Conservation (phyloP, 352 stramenopile species). For the Pythium dissimile region DNA sequence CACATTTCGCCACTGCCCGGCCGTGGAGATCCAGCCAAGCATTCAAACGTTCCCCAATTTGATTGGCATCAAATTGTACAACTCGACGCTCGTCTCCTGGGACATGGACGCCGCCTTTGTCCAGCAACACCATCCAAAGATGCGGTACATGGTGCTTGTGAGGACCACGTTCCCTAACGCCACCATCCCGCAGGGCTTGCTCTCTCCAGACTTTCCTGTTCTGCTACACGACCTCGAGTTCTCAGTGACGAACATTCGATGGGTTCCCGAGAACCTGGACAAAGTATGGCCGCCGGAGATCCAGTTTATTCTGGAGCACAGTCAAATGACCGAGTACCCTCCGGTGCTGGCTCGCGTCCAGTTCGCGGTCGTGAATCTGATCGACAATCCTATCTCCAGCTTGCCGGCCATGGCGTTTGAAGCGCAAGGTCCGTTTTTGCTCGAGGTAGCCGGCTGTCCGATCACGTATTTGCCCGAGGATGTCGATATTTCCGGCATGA, state of each 20-base stretch:
- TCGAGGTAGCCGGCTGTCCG: not conserved
- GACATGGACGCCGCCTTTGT: slow-evolving; percentile 19
- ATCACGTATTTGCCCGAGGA: not conserved
- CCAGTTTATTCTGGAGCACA: slow-evolving; percentile 12
- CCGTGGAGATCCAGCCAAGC: slow-evolving; percentile 24
- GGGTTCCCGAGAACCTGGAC: slow-evolving; percentile 31
- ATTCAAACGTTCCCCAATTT: slow-evolving; percentile 26
- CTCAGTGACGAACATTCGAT: slow-evolving; percentile 31
- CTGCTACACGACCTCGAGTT: slow-evolving; percentile 37
- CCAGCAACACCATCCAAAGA: slow-evolving; percentile 17
- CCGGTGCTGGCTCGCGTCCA: not conserved
- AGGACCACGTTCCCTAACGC: slow-evolving; percentile 32
- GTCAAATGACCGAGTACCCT: slow-evolving; percentile 6
- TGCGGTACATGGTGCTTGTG: slow-evolving; percentile 31
- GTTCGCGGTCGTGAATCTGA: slow-evolving; percentile 3
- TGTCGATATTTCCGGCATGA: not conserved
- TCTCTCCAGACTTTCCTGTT: slow-evolving; percentile 31
- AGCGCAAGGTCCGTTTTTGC: not conserved
- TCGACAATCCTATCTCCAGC: not conserved
- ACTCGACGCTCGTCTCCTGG: slow-evolving; percentile 33
- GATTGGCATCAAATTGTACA: slow-evolving; percentile 37
- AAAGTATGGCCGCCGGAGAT: slow-evolving; percentile 22
- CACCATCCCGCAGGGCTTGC: slow-evolving; percentile 28
- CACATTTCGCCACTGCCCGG: slow-evolving; percentile 32
- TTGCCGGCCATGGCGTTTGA: not conserved